Evolutionary conservation across 2,329 filamentous ascomycete genomes (phyloP).

Genomic region (Diaporthe citri): DNA sequence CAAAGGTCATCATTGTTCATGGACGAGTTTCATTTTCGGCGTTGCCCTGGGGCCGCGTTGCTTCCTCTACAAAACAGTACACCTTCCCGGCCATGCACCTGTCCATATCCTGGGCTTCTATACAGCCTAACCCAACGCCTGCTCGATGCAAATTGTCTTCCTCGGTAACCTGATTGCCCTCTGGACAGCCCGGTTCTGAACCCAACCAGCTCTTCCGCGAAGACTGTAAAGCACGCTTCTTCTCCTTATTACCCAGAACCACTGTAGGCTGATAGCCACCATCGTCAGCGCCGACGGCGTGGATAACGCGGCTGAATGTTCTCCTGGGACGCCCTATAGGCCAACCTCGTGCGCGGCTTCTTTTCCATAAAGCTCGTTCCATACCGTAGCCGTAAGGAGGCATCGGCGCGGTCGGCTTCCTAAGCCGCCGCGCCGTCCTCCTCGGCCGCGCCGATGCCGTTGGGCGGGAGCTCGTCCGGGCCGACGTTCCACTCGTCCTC

Average conservation of each 20-base stretch:
- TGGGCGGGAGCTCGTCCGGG: constrained; percentile 49
- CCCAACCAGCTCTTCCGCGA: neutral
- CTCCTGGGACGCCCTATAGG: neutral
- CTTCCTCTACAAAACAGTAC: neutral
- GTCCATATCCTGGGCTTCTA: neutral
- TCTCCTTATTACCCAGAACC: neutral
- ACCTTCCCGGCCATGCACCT: constrained; percentile 2
- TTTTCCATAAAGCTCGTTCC: neutral
- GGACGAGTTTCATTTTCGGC: neutral
- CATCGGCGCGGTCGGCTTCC: neutral
- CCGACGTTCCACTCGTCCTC: constrained; percentile 67
- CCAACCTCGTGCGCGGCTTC: neutral
- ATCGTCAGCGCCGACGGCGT: neutral
- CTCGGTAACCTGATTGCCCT: neutral
- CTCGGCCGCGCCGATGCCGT: constrained; percentile 35
- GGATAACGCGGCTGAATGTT: neutral
- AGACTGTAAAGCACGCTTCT: neutral
- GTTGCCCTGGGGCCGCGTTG: neutral
- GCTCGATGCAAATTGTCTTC: constrained; percentile 31
- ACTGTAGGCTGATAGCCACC: neutral
- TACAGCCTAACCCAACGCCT: constrained; percentile 33
- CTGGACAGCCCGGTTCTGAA: neutral
- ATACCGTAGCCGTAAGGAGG: no score
- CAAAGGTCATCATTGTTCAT: neutral
- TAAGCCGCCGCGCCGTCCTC: constrained; percentile 27